Evolutionary conservation across 2,329 filamentous ascomycete species (phyloP), one percentile per base, ranked within the genome.

Genomic region (Hypoxylon sp.): DNA sequence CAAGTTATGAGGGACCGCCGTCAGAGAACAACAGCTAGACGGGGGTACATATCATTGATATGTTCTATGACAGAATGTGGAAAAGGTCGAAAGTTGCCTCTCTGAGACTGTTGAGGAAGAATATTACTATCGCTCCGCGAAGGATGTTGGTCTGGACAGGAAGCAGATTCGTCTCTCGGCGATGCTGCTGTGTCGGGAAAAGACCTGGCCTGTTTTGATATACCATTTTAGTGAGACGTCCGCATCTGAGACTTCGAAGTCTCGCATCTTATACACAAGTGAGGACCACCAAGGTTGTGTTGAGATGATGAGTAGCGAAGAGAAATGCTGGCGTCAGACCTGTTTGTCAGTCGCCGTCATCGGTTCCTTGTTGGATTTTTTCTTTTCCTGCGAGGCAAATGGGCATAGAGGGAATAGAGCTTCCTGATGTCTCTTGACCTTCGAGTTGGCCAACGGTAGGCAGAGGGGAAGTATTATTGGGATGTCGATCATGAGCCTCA

Each of bases 401-500:
- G 49, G 26, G 36, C 48, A 42, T 50, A 28, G 58, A 51, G 48
- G 62, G 48, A 59, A 58, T 33, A 42, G 54, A 33, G 38, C 44
- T n/a, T 50, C 44, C 42, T 55, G 40, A 40, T 26, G 26, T 18
- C 55, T 46, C 48, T 33, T 55, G 64, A 64, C 62, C 38, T 45
- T 22, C 32, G 16, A 62, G 38, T 11, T 52, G 33, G 50, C 12
- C 42, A 42, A 33, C 45, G 50, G 40, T 62, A 62, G 60, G 57
- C 50, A 65, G 7, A n/a, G 20, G 45, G n/a, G 42, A 57, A 32
- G 50, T 69, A 38, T 61, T 48, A 57, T 46, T 42, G 51, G 51
- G n/a, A 52, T 57, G 66, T 52, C 61, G 66, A 70, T 70, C 65
- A 55, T 59, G 67, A 73, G 71, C 72, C 72, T 73, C 69, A 73